Conservation (phyloP, 768 basidiomycete genomes). For the Suillus fuscotomentosus region DNA sequence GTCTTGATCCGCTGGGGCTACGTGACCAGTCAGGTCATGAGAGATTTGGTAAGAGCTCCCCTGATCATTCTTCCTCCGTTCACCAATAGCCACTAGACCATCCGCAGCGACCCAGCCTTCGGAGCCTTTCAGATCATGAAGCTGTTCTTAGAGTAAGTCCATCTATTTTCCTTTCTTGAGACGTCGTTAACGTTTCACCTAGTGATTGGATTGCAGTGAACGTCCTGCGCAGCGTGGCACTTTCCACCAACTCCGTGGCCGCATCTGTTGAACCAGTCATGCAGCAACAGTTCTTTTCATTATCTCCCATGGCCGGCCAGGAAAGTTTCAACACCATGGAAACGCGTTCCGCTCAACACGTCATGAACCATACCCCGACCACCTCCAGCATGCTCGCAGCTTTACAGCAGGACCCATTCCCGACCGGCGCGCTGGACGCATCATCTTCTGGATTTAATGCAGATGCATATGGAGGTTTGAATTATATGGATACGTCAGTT, state of each 20-base stretch:
- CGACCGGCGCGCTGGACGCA: conserved; percentile 63
- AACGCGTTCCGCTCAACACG: conserved; percentile 49
- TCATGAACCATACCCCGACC: conserved; percentile 81
- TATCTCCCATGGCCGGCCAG: conserved; percentile 89
- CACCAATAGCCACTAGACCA: conserved; percentile 54
- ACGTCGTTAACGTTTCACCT: conserved; percentile 16
- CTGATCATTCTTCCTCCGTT: background rate
- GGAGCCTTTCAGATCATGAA: conserved; percentile 92
- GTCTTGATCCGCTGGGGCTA: conserved; percentile 91
- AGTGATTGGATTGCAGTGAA: conserved; percentile 94
- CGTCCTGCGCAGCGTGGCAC: conserved; percentile 80
- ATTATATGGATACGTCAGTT: conserved; percentile 74
- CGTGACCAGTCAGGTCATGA: conserved; percentile 91
- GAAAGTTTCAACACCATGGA: conserved; percentile 73
- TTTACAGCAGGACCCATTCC: conserved; percentile 74
- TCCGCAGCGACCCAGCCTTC: conserved; percentile 89
- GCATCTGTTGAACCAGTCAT: conserved; percentile 90
- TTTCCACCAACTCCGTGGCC: conserved; percentile 89
- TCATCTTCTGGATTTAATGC: conserved; percentile 59
- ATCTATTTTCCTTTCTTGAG: conserved; percentile 5
- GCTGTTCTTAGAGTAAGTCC: conserved; percentile 81
- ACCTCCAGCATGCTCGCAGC: conserved; percentile 91
- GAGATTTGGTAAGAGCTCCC: conserved; percentile 67
- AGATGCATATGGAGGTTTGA: conserved; percentile 67
- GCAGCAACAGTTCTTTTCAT: conserved; percentile 84